Percentiles rank a stretch among this genome's conserved stretches.
phyloP scores from a whole-genome alignment of 768 basidiomycete genomes.

The Tricholoma matsutake region DNA sequence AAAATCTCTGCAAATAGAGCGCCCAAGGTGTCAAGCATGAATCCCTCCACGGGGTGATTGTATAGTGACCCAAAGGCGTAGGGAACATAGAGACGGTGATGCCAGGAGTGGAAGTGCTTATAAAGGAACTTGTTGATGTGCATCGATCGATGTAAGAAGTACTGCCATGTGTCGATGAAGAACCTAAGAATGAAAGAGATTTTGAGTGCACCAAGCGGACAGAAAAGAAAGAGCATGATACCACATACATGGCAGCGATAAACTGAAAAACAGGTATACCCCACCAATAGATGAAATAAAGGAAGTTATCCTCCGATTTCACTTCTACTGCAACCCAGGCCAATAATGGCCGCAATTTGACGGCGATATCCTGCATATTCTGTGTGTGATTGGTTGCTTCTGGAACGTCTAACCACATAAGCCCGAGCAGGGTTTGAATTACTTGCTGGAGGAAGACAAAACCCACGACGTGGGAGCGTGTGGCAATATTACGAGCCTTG shows the following conservation, averaged over 20 bases:
- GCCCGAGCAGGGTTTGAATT: constrained; percentile 77
- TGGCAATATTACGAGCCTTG: constrained; percentile 67
- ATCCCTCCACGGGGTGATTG: constrained; percentile 95
- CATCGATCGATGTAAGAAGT: constrained; percentile 91
- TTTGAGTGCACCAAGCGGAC: not conserved
- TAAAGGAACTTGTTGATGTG: constrained; percentile 90
- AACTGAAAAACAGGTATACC: constrained; percentile 73
- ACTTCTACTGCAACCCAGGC: constrained; percentile 40
- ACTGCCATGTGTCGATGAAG: constrained; percentile 97
- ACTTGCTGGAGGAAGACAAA: constrained; percentile 87
- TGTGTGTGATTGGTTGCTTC: constrained; percentile 36
- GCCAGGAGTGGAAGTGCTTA: constrained; percentile 87
- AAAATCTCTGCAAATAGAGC: constrained; percentile 71
- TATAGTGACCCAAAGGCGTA: constrained; percentile 97
- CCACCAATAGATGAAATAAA: constrained; percentile 91
- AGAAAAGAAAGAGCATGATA: not conserved
- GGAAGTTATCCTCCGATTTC: constrained; percentile 35
- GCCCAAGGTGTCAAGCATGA: constrained; percentile 83
- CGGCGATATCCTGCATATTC: constrained; percentile 40
- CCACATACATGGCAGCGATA: constrained; percentile 78
- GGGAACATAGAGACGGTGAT: constrained; percentile 94
- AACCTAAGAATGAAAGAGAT: constrained; percentile 50
- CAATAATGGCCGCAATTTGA: constrained; percentile 37
- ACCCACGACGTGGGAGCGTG: constrained; percentile 64
- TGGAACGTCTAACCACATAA: constrained; percentile 54